Evolutionary conservation across 139 green algal genomes (phyloP).

Genomic region (Chlorella ohadii): DNA sequence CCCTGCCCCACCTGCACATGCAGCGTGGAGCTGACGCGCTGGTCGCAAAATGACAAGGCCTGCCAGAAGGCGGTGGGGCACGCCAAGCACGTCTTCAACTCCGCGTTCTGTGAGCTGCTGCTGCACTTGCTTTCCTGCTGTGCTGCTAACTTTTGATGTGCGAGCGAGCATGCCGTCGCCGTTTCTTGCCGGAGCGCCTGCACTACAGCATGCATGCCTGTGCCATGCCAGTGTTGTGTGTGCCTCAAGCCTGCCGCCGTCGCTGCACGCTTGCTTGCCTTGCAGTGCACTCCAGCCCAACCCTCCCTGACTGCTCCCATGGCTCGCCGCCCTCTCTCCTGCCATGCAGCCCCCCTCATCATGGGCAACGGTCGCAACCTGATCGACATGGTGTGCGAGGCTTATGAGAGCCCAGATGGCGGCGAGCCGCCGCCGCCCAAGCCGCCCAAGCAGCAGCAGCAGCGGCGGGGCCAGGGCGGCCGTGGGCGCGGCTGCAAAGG

Average conservation of each 20-base stretch:
- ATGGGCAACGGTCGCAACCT: conserved; percentile 76
- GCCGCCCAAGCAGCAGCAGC: background rate
- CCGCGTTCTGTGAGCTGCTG: conserved; percentile 57
- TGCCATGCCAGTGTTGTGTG: too few species aligned
- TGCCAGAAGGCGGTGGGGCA: conserved; percentile 6
- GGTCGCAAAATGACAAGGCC: background rate
- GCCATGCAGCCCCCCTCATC: conserved; percentile 51
- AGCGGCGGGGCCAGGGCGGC: background rate
- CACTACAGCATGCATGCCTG: too few species aligned
- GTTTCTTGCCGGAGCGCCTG: too few species aligned
- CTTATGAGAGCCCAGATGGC: conserved; percentile 50
- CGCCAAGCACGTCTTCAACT: conserved; percentile 17
- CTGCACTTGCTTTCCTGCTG: background rate
- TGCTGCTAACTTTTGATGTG: too few species aligned
- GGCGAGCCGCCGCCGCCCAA: background rate
- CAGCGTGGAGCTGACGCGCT: conserved; percentile 26
- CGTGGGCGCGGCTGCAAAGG: background rate
- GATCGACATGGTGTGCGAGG: conserved; percentile 73
- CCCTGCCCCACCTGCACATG: background rate
- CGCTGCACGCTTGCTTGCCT: too few species aligned
- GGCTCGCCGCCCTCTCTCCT: background rate
- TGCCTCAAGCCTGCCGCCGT: too few species aligned
- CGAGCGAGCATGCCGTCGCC: too few species aligned
- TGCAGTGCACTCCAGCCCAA: too few species aligned
- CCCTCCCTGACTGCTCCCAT: too few species aligned